Conservation (phyloP, 805 yeast genomes). For the Wickerhamomyces canadensis region DNA sequence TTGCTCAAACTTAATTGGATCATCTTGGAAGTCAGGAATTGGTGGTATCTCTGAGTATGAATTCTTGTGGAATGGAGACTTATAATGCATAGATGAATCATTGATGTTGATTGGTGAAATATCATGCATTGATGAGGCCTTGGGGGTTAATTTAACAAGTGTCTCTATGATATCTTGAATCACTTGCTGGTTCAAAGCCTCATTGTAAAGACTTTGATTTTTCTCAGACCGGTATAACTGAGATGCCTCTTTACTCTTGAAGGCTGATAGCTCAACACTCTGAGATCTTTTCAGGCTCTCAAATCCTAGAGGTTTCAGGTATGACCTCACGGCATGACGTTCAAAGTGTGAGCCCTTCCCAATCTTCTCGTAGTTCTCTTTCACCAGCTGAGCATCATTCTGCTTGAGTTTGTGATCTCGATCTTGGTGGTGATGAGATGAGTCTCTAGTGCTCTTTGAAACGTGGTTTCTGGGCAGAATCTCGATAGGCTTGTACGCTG, state of each 20-base stretch:
- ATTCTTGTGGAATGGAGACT: conserved; percentile 12
- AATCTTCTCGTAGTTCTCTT: conserved; percentile 14
- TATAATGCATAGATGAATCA: not conserved
- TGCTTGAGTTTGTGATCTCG: not conserved
- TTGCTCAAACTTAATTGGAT: conserved; percentile 23
- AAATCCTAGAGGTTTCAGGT: conserved; percentile 23
- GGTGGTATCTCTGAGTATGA: conserved; percentile 30
- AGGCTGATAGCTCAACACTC: conserved; percentile 7
- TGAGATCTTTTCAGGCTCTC: conserved; percentile 23
- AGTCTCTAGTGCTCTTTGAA: too few species aligned
- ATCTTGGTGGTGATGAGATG: too few species aligned
- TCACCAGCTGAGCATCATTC: conserved; percentile 4
- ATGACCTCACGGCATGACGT: conserved; percentile 22
- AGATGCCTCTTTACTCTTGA: conserved; percentile 16
- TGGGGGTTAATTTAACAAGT: conserved; percentile 21
- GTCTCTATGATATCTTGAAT: conserved; percentile 19
- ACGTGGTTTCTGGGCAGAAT: conserved; percentile 5
- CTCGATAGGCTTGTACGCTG: not conserved
- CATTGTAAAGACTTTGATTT: not conserved
- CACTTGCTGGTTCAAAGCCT: conserved; percentile 14
- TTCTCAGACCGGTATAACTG: conserved; percentile 1
- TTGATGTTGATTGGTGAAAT: conserved; percentile 10
- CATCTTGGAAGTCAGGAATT: conserved; percentile 27
- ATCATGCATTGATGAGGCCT: conserved; percentile 9
- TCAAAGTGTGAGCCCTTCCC: conserved; percentile 28